These are phyloP conservation scores for Exophiala spinifera DNA, from an alignment of 2,329 filamentous ascomycete genomes.

Conservation along the genomic window DNA sequence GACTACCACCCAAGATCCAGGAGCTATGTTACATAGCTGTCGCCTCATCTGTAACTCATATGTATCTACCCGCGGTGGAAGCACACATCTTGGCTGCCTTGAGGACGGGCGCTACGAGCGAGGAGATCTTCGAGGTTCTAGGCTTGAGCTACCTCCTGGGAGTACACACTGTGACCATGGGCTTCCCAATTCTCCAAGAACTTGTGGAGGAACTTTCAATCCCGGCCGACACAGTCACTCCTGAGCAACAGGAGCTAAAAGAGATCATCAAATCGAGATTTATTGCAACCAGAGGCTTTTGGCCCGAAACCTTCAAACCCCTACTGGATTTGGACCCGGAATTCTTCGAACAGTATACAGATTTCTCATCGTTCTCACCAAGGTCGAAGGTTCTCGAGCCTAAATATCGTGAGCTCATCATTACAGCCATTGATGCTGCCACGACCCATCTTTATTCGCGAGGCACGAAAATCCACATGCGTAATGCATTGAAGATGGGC, in stretches of 20 bases:
- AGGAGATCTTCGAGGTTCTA: constrained; percentile 1
- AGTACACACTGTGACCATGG: background rate
- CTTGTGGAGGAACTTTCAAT: background rate
- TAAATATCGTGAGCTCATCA: constrained; percentile 2
- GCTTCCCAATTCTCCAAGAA: background rate
- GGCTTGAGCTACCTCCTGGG: background rate
- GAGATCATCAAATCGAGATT: background rate
- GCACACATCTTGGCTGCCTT: background rate
- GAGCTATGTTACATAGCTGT: background rate
- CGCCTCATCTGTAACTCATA: background rate
- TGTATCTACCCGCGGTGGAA: background rate
- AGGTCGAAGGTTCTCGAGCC: background rate
- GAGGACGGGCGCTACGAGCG: background rate
- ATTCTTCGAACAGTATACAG: constrained; percentile 2
- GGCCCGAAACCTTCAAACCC: background rate
- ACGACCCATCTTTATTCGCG: constrained; percentile 1
- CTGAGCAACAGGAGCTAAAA: too few relatives aligned
- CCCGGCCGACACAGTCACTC: background rate
- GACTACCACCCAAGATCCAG: background rate
- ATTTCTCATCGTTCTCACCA: background rate
- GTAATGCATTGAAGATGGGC: background rate
- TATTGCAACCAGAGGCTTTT: background rate
- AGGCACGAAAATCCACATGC: background rate
- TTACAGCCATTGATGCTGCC: constrained; percentile 1
- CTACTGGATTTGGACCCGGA: background rate